Base-by-base conservation (phyloP, 23 red algal species). In the Agarophyton chilense region DNA sequence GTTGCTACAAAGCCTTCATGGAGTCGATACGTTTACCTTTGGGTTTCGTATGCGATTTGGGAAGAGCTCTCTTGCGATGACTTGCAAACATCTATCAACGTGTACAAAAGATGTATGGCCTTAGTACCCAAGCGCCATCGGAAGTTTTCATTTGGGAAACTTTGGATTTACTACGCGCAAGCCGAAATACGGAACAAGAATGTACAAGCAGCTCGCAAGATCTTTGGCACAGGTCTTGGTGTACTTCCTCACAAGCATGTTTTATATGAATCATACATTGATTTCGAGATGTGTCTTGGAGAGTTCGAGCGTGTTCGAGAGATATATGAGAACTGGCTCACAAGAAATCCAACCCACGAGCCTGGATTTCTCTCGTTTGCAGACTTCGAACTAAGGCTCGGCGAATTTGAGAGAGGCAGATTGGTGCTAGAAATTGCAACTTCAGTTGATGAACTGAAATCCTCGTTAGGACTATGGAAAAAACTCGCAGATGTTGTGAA, bases 21-120 rank as follows among this genome's bases (percentile, higher is more conserved):
- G 94, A 79, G 78, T 51, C 52, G 58, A 21, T 98, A 98, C 82
- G 83, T 98, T 67, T 98, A 98, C 41, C 57, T 98, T 4, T 93
- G 89, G 82, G 70, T 98, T 32, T 73, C 58, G 36, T 98, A 89
- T 66, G 95, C 95, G 2, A 68, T 87, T 24, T 98, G 95, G 95
- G 85, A 83, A 51, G 95, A 98, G 74, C 40, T 89, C 47, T 49
- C 28, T 42, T 68, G 63, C 33, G 60, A 55, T 21, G 84, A 94
- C 43, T 12, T 72, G 53, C 47, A 93, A 17, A 40, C 64, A 25
- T 83, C 90, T n/a, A 52, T 61, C 22, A 25, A 71, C 24, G 77
- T 98, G 13, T 93, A 87, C 81, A 56, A 53, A 36, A 41, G 72
- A 42, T 73, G 65, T 32, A 46, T 98, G 17, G 44, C 35, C 9